phyloP scores from a whole-genome alignment of 441 rosid genomes.

The Capsella rubella region DNA sequence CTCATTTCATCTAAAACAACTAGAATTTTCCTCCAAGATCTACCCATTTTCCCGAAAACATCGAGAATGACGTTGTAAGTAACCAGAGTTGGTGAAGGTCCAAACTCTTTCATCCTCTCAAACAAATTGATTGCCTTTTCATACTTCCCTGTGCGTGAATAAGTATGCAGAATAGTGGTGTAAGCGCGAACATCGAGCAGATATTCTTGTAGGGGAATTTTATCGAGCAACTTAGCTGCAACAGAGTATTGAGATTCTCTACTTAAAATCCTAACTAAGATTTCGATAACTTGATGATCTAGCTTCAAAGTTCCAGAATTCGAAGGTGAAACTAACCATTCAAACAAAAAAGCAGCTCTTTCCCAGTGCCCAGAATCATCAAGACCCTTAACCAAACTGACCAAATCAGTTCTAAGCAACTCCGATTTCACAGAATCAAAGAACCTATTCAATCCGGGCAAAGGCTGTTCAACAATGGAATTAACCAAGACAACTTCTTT shows the following conservation, averaged over 20 bases:
- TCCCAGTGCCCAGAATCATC: constrained; percentile 75
- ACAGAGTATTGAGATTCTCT: constrained; percentile 76
- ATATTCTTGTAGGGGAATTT: constrained; percentile 63
- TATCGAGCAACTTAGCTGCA: constrained; percentile 77
- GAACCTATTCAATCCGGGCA: constrained; percentile 53
- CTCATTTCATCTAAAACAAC: constrained; percentile 72
- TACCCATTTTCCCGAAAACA: constrained; percentile 88
- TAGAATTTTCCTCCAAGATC: constrained; percentile 73
- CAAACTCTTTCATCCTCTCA: constrained; percentile 69
- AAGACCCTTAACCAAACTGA: constrained; percentile 64
- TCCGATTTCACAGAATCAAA: constrained; percentile 59
- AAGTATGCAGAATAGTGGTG: constrained; percentile 72
- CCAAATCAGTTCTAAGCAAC: constrained; percentile 64
- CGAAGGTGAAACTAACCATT: constrained; percentile 59
- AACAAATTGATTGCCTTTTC: constrained; percentile 65
- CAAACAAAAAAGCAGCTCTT: constrained; percentile 70
- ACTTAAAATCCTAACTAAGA: constrained; percentile 73
- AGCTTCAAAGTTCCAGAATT: constrained; percentile 47
- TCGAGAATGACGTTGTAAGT: constrained; percentile 94
- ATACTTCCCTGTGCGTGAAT: constrained; percentile 67
- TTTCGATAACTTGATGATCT: constrained; percentile 64
- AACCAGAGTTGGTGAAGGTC: constrained; percentile 76
- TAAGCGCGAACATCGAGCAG: constrained; percentile 73
- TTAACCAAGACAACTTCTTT: constrained; percentile 58
- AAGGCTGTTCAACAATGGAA: constrained; percentile 60